Evolutionary conservation across 1,139 yeast species (phyloP).

Genomic region (Spathaspora sp.): DNA sequence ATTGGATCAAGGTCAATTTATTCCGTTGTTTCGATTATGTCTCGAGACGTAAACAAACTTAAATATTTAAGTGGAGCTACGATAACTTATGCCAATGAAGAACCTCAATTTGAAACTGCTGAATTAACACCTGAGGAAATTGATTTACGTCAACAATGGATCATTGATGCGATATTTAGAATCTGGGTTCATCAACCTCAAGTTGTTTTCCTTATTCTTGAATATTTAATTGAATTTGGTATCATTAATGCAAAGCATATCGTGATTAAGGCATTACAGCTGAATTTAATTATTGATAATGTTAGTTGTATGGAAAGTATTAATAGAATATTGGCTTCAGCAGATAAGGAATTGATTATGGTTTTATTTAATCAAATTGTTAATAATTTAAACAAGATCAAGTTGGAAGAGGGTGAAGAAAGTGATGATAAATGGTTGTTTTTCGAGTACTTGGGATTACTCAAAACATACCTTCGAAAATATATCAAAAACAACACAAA

Average conservation of each 20-base stretch:
- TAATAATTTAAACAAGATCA: conserved; percentile 35
- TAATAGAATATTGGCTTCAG: conserved; percentile 31
- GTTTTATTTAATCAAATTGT: conserved; percentile 37
- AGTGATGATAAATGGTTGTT: conserved; percentile 43
- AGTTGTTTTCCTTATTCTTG: conserved; percentile 71
- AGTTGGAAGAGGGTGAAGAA: conserved; percentile 22
- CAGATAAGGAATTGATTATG: conserved; percentile 26
- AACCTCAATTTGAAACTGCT: conserved; percentile 34
- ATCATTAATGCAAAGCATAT: conserved; percentile 45
- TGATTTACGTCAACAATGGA: conserved; percentile 36
- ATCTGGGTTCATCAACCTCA: conserved; percentile 85
- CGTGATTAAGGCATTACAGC: conserved; percentile 42
- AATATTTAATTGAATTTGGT: conserved; percentile 55
- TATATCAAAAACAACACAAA: conserved; percentile 19
- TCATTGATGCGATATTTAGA: conserved; percentile 65
- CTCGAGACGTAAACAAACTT: conserved; percentile 55
- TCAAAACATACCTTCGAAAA: conserved; percentile 41
- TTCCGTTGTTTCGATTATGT: conserved; percentile 73
- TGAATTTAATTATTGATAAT: conserved; percentile 40
- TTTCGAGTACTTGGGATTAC: conserved; percentile 44
- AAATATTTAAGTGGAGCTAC: conserved; percentile 38
- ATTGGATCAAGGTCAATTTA: conserved; percentile 89
- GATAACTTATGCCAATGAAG: conserved; percentile 27
- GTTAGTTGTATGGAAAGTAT: conserved; percentile 50
- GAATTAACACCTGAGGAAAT: conserved; percentile 39